Base-by-base conservation (phyloP, 306 rosid genomes). In the Glycyrrhiza uralensis region DNA sequence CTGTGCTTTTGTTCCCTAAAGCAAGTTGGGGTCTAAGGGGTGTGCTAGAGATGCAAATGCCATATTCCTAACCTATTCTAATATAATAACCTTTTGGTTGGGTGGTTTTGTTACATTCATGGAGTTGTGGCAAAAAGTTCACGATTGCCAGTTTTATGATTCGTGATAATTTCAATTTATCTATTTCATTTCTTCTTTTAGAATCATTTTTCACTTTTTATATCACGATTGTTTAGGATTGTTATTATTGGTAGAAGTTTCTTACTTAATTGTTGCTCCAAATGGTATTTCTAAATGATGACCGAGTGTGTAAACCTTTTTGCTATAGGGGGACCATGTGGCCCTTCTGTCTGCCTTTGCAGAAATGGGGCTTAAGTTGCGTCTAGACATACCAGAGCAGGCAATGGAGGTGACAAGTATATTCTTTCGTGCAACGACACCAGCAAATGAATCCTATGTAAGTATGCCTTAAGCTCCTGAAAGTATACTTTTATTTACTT, bases 291-390 rank as follows among this genome's bases (percentile, higher is more conserved):
- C 66, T 66, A 24, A 56, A 30, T 33, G 24, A 38, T 62, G 71
- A 62, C 69, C n/a, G 33, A 59, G n/a, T 56, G 32, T 71, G 76
- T 66, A 36, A 79, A 41, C 55, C 63, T 44, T 78, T 82, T 75
- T 84, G 41, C 78, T 49, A 62, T 72, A 95, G 99, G 97, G 97
- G 76, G 99, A 95, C 82, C 90, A 89, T 0, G 97, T 87, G 61
- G 96, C 99, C 63, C 96, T 95, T 81, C 79, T 95, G 69, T 95
- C 99, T 11, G 94, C 99, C 73, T 92, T 95, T 61, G 84, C 96
- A 17, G 97, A 95, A 83, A 95, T 95, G 99, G 99, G 99, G 75
- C 96, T 95, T 13, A 95, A 87, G 87, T 82, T 91, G 79, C 89
- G 96, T 19, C 84, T 95, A 68, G 97, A 95, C 84, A 38, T 95